These are phyloP conservation scores for Phytophthora pini DNA, from an alignment of 352 stramenopile species.

Conservation along the genomic window DNA sequence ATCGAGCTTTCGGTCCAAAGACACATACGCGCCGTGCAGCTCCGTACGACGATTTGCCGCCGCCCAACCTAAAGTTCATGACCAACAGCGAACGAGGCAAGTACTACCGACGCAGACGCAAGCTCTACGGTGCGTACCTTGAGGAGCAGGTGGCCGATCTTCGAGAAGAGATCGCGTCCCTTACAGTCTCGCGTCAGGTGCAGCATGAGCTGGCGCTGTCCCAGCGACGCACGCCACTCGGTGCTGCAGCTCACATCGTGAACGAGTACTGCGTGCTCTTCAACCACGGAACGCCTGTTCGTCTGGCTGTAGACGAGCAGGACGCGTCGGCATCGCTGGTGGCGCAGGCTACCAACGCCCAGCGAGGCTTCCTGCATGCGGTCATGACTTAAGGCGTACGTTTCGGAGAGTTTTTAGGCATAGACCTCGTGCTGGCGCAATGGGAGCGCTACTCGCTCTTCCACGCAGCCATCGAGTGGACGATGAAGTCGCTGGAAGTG, in stretches of 20 bases:
- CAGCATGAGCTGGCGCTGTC: slow-evolving; percentile 39
- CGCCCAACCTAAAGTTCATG: slow-evolving; percentile 53
- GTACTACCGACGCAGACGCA: slow-evolving; percentile 63
- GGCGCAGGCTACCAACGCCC: slow-evolving; percentile 19
- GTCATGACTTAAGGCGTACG: slow-evolving; percentile 46
- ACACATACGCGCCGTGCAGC: background rate
- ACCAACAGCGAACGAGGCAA: slow-evolving; percentile 73
- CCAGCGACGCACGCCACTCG: slow-evolving; percentile 26
- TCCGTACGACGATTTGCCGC: slow-evolving; percentile 3
- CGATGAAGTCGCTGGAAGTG: slow-evolving; percentile 54
- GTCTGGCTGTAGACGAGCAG: slow-evolving; percentile 40
- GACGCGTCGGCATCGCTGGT: background rate
- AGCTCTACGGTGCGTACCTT: slow-evolving; percentile 52
- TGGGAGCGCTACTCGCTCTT: slow-evolving; percentile 67
- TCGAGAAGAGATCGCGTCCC: slow-evolving; percentile 51
- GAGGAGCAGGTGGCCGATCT: slow-evolving; percentile 35
- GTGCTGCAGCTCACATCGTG: slow-evolving; percentile 43
- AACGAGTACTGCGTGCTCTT: slow-evolving; percentile 65
- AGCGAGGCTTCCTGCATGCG: slow-evolving; percentile 49
- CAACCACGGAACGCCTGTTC: slow-evolving; percentile 51
- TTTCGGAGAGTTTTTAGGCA: slow-evolving; percentile 54
- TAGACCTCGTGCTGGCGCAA: slow-evolving; percentile 50
- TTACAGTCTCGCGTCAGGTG: slow-evolving; percentile 40
- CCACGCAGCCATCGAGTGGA: slow-evolving; percentile 49
- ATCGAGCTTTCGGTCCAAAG: too few species aligned